Base-by-base conservation (phyloP, 768 basidiomycete species). In the Fomitopsis serialis region DNA sequence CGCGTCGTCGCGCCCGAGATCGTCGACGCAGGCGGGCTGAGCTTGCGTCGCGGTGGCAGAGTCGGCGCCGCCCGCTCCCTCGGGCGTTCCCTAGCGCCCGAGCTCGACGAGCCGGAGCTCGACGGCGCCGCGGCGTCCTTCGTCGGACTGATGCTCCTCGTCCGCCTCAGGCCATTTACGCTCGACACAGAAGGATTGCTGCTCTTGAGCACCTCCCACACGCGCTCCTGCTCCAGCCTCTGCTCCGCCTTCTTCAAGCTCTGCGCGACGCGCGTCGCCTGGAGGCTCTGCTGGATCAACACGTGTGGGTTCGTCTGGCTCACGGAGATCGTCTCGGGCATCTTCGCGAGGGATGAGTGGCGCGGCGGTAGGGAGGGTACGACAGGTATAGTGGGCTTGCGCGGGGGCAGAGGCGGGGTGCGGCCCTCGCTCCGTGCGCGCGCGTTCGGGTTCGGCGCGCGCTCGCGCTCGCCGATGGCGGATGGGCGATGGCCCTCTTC, bases 251-350 rank as follows among this genome's bases (percentile, higher is more conserved):
- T 78, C 67, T 89, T 87, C 68, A 88, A 72, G 3, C 77, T 78
- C 65, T 87, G 83, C 1, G 80, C 89, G 0, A 80, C 78, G 61
- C 87, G 87, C 53, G 79, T 82, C 6, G 89, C 89, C 49, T 86
- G 82, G 0, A 92, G 70, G 21, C 81, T 83, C 66, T 90, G 87
- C 54, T 78, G 75, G 11, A 81, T 85, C 22, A 81, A 82, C 25
- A 80, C 68, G 50, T 87, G 84, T 53, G 70, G 55, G 57, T 62
- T 3, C 59, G 64, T 37, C 9, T 10, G 8, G 17, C 11, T 34
- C 3, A 6, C 23, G 24, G 40, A 17, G 19, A 35, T 48, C 35
- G 54, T 52, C 46, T 8, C 17, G 21, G 53, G 47, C 52, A 55
- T 53, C 40, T 46, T 32, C 37, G 51, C 37, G 40, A 61, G 43